phyloP scores from a whole-genome alignment of 2,329 filamentous ascomycete species.

The Calycina herbarum region DNA sequence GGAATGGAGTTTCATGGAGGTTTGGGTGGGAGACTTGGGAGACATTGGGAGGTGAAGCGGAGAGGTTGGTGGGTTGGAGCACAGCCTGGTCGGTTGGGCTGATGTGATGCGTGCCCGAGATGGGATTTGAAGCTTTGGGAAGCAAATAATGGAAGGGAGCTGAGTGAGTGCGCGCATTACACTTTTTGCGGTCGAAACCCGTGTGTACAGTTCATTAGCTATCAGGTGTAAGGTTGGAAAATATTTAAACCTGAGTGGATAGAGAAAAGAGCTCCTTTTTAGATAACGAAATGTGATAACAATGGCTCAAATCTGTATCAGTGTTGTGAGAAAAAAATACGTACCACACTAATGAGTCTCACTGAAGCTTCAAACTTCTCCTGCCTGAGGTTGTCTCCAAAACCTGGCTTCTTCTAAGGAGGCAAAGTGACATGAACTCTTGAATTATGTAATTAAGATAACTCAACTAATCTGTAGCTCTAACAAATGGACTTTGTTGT shows the following conservation, averaged over 20 bases:
- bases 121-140: not conserved
- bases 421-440: not conserved
- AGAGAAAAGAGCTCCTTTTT: not conserved
- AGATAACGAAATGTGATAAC: not conserved
- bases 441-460: not conserved
- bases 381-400: too few relatives aligned
- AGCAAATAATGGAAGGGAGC: not conserved
- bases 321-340: too few relatives aligned
- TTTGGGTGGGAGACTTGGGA: not conserved
- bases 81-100: not conserved
- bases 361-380: too few relatives aligned
- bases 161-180: not conserved
- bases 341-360: too few relatives aligned
- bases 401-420: not conserved
- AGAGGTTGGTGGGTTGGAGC: constrained; percentile 1
- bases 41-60: not conserved
- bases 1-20: constrained; percentile 5
- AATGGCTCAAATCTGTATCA: not conserved
- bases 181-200: not conserved
- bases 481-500: not conserved
- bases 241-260: not conserved
- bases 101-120: not conserved
- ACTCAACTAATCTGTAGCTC: too few relatives aligned
- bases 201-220: not conserved
- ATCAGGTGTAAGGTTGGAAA: not conserved